Base-by-base conservation (phyloP, 164 flowering plant species). In the Aristolochia fimbriata region DNA sequence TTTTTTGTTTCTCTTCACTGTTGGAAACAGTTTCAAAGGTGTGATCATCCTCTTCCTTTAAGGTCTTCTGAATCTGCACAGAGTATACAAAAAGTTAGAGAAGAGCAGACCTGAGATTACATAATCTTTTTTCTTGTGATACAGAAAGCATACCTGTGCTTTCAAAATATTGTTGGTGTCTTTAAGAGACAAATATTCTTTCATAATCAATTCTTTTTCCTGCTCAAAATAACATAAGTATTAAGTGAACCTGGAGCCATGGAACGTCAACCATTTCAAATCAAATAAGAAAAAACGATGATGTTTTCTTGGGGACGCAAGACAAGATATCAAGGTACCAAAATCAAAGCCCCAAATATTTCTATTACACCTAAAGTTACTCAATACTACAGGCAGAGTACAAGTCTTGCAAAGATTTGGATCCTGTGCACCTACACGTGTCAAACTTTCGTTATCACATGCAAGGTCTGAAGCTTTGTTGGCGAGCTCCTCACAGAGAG, bases 141-240 rank as follows among this genome's bases (percentile, higher is more conserved):
- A 23, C 20, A 62, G 45, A 22, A 15, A 20, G 16, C 15, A 0
- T 76, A 92, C 98, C 84, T 78, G 78, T 47, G 61, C 75, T 67
- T 84, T 92, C 52, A 92, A 67, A 21, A 70, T 63, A 37, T 78
- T 69, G 70, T 92, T 92, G 52, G 30, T 69, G 43, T 58, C 69
- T 70, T 81, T 79, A 66, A 86, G 72, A 33, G 77, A 77, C 62
- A 74, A 69, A 58, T 66, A 87, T 74, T 83, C 80, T 64, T 75
- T 77, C 71, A 81, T 52, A 9, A 78, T 83, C 74, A 72, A 61
- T 67, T 87, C 93, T 79, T 80, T 89, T 66, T 81, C 80, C 96
- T 92, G 57, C 64, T 67, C 62, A 24, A 41, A 47, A 47, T 45
- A 25, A 23, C 51, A 47, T 27, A 17, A 49, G 15, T 27, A 31